Evolutionary conservation across 1,139 yeast genomes (phyloP).

Genomic region (Candida sp.): DNA sequence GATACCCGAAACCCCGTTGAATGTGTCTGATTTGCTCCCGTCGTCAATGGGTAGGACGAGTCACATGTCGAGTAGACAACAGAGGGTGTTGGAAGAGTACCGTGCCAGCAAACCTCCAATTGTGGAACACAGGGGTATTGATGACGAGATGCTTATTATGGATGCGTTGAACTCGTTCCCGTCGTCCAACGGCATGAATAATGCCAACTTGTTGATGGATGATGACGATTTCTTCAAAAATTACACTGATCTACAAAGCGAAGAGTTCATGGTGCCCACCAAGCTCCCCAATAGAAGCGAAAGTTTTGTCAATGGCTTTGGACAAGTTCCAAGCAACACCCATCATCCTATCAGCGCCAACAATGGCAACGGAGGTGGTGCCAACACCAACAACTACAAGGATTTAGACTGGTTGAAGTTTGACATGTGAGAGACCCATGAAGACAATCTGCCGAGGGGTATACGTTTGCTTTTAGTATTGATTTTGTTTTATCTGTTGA

Average conservation of each 20-base stretch:
- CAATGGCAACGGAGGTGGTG: conserved; percentile 1
- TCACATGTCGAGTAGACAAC: conserved; percentile 5
- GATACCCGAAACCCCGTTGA: conserved; percentile 22
- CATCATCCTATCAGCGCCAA: not conserved
- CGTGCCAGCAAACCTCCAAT: conserved; percentile 16
- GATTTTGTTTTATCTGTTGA: too few species aligned
- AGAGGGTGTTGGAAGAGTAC: conserved; percentile 15
- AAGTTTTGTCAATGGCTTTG: not conserved
- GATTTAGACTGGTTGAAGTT: conserved; percentile 55
- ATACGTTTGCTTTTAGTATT: not conserved
- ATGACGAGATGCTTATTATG: conserved; percentile 16
- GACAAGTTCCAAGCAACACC: conserved; percentile 1
- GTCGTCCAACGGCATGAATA: not conserved
- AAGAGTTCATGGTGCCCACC: conserved; percentile 6
- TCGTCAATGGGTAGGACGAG: conserved; percentile 4
- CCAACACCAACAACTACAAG: conserved; percentile 13
- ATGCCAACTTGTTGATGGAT: conserved; percentile 2
- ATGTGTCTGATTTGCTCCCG: conserved; percentile 24
- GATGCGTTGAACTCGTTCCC: conserved; percentile 5
- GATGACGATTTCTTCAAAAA: conserved; percentile 15
- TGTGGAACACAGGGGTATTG: conserved; percentile 15
- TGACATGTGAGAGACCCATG: conserved; percentile 29
- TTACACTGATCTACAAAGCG: conserved; percentile 12
- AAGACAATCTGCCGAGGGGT: not conserved
- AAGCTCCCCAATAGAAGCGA: not conserved